Percentiles rank a stretch among this genome's conserved stretches.
phyloP scores from a whole-genome alignment of 495 filamentous ascomycete species.

The Penicilliopsis zonata region DNA sequence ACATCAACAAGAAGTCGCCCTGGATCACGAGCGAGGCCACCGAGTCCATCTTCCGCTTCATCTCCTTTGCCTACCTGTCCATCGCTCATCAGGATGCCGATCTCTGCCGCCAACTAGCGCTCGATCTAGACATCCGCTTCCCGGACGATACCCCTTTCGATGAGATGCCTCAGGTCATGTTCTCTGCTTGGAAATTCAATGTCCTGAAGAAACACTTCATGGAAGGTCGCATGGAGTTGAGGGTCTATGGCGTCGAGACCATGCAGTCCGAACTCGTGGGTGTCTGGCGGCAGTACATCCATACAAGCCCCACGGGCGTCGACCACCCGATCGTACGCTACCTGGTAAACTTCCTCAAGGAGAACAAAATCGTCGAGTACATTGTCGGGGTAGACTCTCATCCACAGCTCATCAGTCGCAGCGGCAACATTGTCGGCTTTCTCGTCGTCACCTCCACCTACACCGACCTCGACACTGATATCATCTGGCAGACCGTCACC shows the following conservation, averaged over 20 bases:
- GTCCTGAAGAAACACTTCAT: conserved; percentile 58
- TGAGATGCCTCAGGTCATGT: conserved; percentile 31
- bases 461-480: conserved; percentile 57
- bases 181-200: conserved; percentile 57
- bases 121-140: conserved; percentile 27
- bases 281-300: conserved; percentile 44
- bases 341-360: conserved; percentile 51
- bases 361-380: conserved; percentile 64
- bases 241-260: conserved; percentile 55
- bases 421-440: conserved; percentile 77
- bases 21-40: conserved; percentile 26
- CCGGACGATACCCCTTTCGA: conserved; percentile 15
- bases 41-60: conserved; percentile 14
- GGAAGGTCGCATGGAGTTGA: conserved; percentile 81
- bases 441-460: conserved; percentile 73
- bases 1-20: conserved; percentile 26
- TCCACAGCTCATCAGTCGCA: conserved; percentile 71
- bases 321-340: conserved; percentile 47
- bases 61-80: conserved; percentile 14
- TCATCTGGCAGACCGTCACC: conserved; percentile 73
- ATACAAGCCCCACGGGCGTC: conserved; percentile 18
- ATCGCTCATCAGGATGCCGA: conserved; percentile 11
- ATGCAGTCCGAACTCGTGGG: conserved; percentile 63
- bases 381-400: conserved; percentile 87
- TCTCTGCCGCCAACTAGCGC: conserved; percentile 19